A percentile compares a stretch with the other conserved stretches of the same genome.
These are phyloP conservation scores for Trichoderma guizhouense DNA, from an alignment of 2,329 filamentous ascomycete genomes.

Conservation along the genomic window DNA sequence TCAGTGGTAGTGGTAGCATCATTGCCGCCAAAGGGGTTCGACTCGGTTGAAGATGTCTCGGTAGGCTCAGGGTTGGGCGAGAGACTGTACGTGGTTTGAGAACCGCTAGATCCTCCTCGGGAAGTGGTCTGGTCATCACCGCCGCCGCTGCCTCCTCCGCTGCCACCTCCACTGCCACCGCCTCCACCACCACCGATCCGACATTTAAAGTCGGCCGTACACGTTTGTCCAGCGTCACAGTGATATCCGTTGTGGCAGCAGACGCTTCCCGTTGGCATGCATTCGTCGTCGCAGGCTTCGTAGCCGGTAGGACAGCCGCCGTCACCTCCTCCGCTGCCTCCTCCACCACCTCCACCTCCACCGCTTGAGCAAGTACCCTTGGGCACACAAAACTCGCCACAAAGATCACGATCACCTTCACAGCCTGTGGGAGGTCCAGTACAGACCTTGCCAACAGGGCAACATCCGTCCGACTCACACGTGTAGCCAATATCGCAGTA, in stretches of 20 bases:
- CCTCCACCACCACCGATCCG: slow-evolving; percentile 11
- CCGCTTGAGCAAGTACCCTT: slow-evolving; percentile 18
- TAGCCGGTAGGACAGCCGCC: slow-evolving; percentile 15
- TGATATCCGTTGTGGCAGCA: slow-evolving; percentile 26
- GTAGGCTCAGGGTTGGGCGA: slow-evolving; percentile 6
- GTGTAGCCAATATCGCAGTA: slow-evolving; percentile 18
- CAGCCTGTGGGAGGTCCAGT: slow-evolving; percentile 16
- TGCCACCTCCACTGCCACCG: slow-evolving; percentile 11
- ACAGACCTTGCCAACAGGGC: slow-evolving; percentile 29
- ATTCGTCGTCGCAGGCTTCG: slow-evolving; percentile 20
- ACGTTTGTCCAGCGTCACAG: slow-evolving; percentile 22
- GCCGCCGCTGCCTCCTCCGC: not conserved
- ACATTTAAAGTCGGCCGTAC: slow-evolving; percentile 18
- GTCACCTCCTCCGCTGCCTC: not conserved
- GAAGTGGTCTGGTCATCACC: not conserved
- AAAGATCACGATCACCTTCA: slow-evolving; percentile 19
- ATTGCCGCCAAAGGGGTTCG: slow-evolving; percentile 10
- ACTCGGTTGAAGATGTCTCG: not conserved
- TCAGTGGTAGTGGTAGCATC: not conserved
- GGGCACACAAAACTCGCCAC: slow-evolving; percentile 20
- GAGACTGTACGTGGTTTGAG: not conserved
- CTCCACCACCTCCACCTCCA: slow-evolving; percentile 18
- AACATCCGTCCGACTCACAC: slow-evolving; percentile 29
- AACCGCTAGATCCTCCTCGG: not conserved
- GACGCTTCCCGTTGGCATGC: slow-evolving; percentile 24